Evolutionary conservation across 805 yeast species (phyloP).

Genomic region (Maudiozyma pseudohumilis): DNA sequence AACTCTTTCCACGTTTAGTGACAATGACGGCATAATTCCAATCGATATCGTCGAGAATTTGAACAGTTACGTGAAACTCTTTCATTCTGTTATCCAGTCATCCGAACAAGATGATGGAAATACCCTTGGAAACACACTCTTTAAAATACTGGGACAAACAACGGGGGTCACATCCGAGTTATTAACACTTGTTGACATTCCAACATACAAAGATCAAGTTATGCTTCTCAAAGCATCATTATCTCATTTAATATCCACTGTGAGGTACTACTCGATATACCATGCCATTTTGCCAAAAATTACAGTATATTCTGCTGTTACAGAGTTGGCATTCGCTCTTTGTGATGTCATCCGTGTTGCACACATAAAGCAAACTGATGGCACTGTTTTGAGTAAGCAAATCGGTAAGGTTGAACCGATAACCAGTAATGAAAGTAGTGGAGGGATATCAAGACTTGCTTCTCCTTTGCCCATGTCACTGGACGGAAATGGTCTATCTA

Average conservation of each 20-base stretch:
- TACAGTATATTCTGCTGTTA: constrained; percentile 61
- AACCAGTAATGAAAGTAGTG: neutral
- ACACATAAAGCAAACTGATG: constrained; percentile 5
- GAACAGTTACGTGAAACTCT: neutral
- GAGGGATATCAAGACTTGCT: neutral
- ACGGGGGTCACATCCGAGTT: constrained; percentile 12
- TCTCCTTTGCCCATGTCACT: neutral
- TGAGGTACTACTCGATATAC: constrained; percentile 62
- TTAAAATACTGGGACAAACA: constrained; percentile 14
- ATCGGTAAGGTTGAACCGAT: neutral
- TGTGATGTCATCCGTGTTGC: constrained; percentile 43
- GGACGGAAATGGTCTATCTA: neutral
- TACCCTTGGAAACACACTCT: constrained; percentile 10
- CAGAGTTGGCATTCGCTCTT: constrained; percentile 58
- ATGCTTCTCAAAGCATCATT: constrained; percentile 46
- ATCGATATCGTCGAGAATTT: constrained; percentile 7
- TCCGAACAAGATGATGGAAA: neutral
- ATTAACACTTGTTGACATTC: constrained; percentile 12
- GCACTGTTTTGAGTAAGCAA: no score
- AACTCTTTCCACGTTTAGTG: constrained; percentile 7
- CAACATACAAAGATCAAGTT: constrained; percentile 33
- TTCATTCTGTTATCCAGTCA: constrained; percentile 1
- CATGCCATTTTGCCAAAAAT: constrained; percentile 56
- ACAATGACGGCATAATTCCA: constrained; percentile 14
- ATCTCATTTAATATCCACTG: constrained; percentile 63